These are phyloP conservation scores for Gillenia trifoliata DNA, from an alignment of 306 rosid genomes.

Conservation along the genomic window DNA sequence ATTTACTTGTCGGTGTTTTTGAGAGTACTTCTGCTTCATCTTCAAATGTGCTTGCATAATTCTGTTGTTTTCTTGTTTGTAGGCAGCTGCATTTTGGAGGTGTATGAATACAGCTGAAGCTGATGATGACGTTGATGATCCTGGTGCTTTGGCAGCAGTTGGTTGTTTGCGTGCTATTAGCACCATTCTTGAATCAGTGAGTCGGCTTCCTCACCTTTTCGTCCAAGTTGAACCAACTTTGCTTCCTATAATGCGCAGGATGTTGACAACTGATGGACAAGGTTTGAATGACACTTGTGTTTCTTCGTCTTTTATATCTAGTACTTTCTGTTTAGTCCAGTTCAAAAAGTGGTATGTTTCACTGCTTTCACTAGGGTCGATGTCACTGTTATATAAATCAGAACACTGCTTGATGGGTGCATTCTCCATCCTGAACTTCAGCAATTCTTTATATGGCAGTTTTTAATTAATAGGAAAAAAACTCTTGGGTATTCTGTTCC, in stretches of 20 bases:
- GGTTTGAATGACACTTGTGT: slow-evolving; percentile 34
- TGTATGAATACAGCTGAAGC: slow-evolving; percentile 90
- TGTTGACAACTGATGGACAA: slow-evolving; percentile 95
- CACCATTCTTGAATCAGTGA: slow-evolving; percentile 94
- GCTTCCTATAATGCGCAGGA: slow-evolving; percentile 85
- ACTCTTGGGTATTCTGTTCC: not conserved
- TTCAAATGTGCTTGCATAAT: not conserved
- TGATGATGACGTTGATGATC: slow-evolving; percentile 85
- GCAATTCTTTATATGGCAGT: not conserved
- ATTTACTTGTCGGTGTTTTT: not conserved
- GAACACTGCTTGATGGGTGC: not conserved
- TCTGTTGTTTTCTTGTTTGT: not conserved
- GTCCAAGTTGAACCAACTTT: slow-evolving; percentile 77
- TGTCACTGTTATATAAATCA: not conserved
- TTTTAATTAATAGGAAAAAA: not conserved
- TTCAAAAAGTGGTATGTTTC: not conserved
- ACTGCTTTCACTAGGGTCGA: not conserved
- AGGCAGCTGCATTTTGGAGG: slow-evolving; percentile 97
- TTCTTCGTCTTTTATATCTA: not conserved
- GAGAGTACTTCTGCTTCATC: not conserved
- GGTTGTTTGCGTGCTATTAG: slow-evolving; percentile 95
- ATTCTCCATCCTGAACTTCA: not conserved
- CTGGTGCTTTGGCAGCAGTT: slow-evolving; percentile 93
- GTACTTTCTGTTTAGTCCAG: not conserved
- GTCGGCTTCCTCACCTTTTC: slow-evolving; percentile 89